Base-by-base conservation (phyloP, 2,329 filamentous ascomycete species). In the Epichloe elymi region DNA sequence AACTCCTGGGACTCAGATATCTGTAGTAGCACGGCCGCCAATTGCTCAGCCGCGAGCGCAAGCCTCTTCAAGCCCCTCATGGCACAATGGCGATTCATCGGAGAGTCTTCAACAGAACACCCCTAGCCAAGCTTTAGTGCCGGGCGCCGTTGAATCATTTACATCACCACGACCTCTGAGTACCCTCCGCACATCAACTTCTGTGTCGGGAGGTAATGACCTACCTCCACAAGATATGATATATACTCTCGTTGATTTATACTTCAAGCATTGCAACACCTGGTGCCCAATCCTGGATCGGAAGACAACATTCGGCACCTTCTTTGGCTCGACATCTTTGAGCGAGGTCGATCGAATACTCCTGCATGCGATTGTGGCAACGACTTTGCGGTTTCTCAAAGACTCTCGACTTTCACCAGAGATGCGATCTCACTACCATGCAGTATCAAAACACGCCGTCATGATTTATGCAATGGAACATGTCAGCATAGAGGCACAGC, bases 251-350 rank as follows among this genome's bases (percentile, higher is more conserved):
- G 76, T 79, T 15, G 78, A 81, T 54, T 65, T 82, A 7, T 82
- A 79, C 63, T 82, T 82, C 67, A 80, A 79, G 57, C 78, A 82
- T 60, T 76, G 79, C 60, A 81, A 81, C 56, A 78, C 78, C 0
- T 82, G 79, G 79, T 72, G 69, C 47, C 70, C 70, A 0, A 70
- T 72, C 12, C 64, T 72, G 11, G 69, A 72, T 42, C 65, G 70
- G 7, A 70, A 72, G 51, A 67, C 69, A 0, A 71, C 67, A 14
- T 66, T 70, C 58, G 58, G 63, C 2, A 61, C 58, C 19, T 66
- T 72, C 51, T 72, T 72, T 39, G 68, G 67, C 1, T 67, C 68
- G 6, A 69, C 68, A 0, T 66, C 65, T 0, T 55, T 71, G 33
- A 60, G 59, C 36, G 69, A 72, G 49, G 61, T 64, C 1, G 69